A percentile compares a stretch with the other conserved stretches of the same genome.
phyloP scores from a whole-genome alignment of 768 basidiomycete genomes.

The Cyclocybe aegerita region DNA sequence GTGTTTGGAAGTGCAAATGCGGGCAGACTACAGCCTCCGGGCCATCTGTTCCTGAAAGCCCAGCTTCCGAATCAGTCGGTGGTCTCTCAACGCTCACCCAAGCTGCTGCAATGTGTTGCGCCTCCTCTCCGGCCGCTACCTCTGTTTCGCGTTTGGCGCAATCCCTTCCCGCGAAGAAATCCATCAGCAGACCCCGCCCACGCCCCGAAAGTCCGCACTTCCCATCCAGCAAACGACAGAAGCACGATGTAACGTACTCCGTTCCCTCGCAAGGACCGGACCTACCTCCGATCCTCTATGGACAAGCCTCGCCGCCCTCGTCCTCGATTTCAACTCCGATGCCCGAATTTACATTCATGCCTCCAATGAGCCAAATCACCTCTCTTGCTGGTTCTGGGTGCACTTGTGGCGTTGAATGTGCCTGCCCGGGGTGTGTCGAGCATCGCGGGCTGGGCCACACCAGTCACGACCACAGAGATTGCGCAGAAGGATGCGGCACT shows the following conservation, averaged over 20 bases:
- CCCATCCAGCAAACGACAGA: slow-evolving; percentile 31
- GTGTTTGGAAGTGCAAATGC: slow-evolving; percentile 57
- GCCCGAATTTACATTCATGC: slow-evolving; percentile 56
- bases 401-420: slow-evolving; percentile 67
- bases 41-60: slow-evolving; percentile 8
- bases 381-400: slow-evolving; percentile 70
- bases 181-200: slow-evolving; percentile 10
- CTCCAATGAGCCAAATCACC: slow-evolving; percentile 55
- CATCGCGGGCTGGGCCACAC: slow-evolving; percentile 59
- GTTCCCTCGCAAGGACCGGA: slow-evolving; percentile 31
- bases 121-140: slow-evolving; percentile 17
- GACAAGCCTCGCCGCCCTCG: slow-evolving; percentile 23
- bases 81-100: slow-evolving; percentile 34
- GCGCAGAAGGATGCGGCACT: slow-evolving; percentile 55
- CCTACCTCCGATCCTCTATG: slow-evolving; percentile 48
- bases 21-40: slow-evolving; percentile 11
- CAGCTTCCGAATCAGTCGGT: slow-evolving; percentile 8
- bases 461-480: slow-evolving; percentile 43
- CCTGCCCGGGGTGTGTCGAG: slow-evolving; percentile 71
- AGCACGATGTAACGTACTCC: slow-evolving; percentile 19
- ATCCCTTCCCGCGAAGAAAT: background rate
- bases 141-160: background rate
- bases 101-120: slow-evolving; percentile 33
- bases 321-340: slow-evolving; percentile 20
- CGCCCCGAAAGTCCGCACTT: slow-evolving; percentile 28